These are phyloP conservation scores for Crithidia expoeki DNA, from an alignment of 208 protist species.

Conservation along the genomic window DNA sequence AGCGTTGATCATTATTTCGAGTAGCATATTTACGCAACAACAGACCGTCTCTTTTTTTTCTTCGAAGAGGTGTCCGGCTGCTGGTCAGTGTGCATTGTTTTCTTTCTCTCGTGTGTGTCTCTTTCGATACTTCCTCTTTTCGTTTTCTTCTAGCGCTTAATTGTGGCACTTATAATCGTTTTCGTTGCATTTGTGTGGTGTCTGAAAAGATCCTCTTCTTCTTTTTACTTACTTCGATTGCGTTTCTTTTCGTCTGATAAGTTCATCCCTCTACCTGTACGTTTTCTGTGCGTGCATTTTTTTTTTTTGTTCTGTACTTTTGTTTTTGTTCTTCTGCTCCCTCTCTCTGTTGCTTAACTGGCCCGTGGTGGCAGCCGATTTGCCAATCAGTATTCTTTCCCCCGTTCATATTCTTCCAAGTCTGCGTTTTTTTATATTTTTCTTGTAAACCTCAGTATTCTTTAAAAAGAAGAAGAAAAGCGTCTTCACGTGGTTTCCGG, in stretches of 20 bases:
- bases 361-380: not conserved
- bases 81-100: not conserved
- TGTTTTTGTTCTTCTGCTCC: not conserved
- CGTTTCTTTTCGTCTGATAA: not conserved
- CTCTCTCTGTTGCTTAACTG: not conserved
- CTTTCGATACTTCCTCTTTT: not conserved
- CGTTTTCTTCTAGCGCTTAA: not conserved
- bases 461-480: not conserved
- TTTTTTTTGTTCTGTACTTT: not conserved
- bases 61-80: not conserved
- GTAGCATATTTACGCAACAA: too few species aligned
- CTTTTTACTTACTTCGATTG: slow-evolving; percentile 16
- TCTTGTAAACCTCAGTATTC: slow-evolving; percentile 6
- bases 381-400: not conserved
- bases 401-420: not conserved
- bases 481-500: not conserved
- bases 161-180: not conserved
- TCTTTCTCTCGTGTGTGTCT: not conserved
- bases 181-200: not conserved
- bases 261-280: too few species aligned
- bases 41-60: not conserved
- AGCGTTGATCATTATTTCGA: too few species aligned
- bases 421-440: slow-evolving; percentile 14
- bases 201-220: slow-evolving; percentile 23
- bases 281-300: not conserved